Evolutionary conservation across 345 rosid genomes (phyloP), one percentile per base, ranked within the genome.

Genomic region (Camelina sativa): DNA sequence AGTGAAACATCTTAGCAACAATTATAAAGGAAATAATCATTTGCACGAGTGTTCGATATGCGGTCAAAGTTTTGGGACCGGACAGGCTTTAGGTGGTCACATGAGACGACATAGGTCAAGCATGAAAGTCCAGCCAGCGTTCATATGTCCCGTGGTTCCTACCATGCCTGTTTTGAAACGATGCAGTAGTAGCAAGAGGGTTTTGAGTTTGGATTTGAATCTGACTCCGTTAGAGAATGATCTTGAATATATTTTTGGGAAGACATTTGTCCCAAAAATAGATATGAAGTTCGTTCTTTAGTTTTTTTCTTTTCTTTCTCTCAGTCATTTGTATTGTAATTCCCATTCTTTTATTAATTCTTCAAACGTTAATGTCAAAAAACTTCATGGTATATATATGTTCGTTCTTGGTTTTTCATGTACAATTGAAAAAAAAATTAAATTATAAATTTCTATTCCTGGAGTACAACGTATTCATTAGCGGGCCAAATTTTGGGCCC

Each of bases 1-100:
- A 19, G 78, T 37, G 32, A 74, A 61, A 15, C 53, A 25, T 44
- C 6, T 67, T 67, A 54, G 44, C 55, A 47, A 72, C 16, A 66
- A 16, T 22, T 35, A 20, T 46, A 65, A 60, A 34, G 72, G 62
- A 32, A 67, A n/a, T 25, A 67, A n/a, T 25, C 60, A 79, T 69
- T 22, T 19, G 62, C 96, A 87, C 7, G 80, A 85, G 30, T 89
- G 96, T 76, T 63, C 87, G 0, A 85, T 85, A 11, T 89, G 96
- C 17, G 84, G 92, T n/a, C 84, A 81, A 43, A 80, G 83, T 76
- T 89, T 89, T 46, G 73, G 85, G 11, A 51, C 76, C 47, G 92
- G 96, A 9, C 96, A 89, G 73, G 96, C 96, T 80, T 65, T 89
- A 75, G 95, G 91, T 23, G 94, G 94, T 50, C 94, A 89, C 51